phyloP scores from a whole-genome alignment of 2,329 filamentous ascomycete species.

The Penicillium olsonii region DNA sequence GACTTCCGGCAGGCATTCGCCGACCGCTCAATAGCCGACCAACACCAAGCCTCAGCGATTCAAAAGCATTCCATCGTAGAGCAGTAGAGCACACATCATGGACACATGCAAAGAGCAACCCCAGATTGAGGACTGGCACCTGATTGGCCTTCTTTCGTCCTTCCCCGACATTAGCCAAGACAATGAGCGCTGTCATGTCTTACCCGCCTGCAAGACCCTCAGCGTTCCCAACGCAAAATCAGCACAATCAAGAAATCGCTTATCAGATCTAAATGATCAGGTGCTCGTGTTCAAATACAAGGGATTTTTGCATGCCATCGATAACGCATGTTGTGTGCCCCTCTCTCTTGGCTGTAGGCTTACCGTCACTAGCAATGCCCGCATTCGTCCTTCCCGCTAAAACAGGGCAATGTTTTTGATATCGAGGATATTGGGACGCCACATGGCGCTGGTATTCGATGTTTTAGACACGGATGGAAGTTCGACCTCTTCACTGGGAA shows the following conservation, averaged over 20 bases:
- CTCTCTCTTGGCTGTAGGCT: not conserved
- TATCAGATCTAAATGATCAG: slow-evolving; percentile 52
- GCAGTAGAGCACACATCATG: not conserved
- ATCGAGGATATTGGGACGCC: slow-evolving; percentile 62
- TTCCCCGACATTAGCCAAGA: slow-evolving; percentile 12
- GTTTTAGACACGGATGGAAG: slow-evolving; percentile 67
- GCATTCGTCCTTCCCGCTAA: slow-evolving; percentile 64
- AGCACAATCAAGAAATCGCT: slow-evolving; percentile 29
- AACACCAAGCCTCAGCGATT: not conserved
- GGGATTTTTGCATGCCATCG: slow-evolving; percentile 62
- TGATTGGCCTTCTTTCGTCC: slow-evolving; percentile 5
- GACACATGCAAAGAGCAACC: not conserved
- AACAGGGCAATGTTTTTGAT: slow-evolving; percentile 61
- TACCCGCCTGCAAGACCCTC: slow-evolving; percentile 9
- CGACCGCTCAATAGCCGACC: not conserved
- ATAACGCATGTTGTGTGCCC: slow-evolving; percentile 53
- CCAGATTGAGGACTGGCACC: slow-evolving; percentile 2
- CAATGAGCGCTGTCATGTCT: slow-evolving; percentile 4
- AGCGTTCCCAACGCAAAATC: slow-evolving; percentile 7
- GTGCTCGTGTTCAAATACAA: slow-evolving; percentile 65
- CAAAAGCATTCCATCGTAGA: not conserved
- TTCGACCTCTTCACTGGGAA: slow-evolving; percentile 65
- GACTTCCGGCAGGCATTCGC: not conserved
- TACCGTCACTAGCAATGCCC: slow-evolving; percentile 56
- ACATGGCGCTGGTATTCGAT: slow-evolving; percentile 59